Percentiles rank a stretch among this genome's conserved stretches.
Evolutionary conservation across 176 grass and related monocot species (phyloP).

Genomic region (Triticum dicoccoides): DNA sequence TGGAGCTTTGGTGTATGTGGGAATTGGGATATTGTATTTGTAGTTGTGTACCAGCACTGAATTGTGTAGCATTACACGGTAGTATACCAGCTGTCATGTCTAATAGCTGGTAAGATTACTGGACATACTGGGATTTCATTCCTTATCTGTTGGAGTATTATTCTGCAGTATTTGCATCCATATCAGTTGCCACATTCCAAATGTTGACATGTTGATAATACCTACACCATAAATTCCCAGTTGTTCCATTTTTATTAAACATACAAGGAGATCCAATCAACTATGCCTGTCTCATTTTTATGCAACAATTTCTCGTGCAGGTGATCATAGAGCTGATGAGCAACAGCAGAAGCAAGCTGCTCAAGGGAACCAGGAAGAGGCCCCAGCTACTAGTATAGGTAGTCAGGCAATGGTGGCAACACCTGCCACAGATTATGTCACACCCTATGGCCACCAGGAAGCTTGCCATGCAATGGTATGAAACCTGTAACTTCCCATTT

Average conservation of each 20-base stretch:
- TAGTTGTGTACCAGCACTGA: neutral
- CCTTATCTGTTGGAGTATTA: neutral
- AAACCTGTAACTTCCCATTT: neutral
- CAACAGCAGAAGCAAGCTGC: slow-evolving; percentile 36
- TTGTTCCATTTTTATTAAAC: neutral
- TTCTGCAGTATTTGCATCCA: neutral
- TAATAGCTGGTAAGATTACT: neutral
- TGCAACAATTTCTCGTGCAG: slow-evolving; percentile 11
- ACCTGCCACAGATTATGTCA: slow-evolving; percentile 40
- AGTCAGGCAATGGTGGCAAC: slow-evolving; percentile 47
- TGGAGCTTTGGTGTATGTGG: neutral
- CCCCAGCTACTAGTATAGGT: slow-evolving; percentile 36
- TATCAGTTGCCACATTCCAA: neutral
- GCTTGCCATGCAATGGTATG: slow-evolving; percentile 43
- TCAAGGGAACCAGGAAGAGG: slow-evolving; percentile 34
- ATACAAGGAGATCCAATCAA: neutral
- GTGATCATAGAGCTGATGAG: slow-evolving; percentile 30
- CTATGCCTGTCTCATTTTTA: neutral
- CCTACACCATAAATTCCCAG: neutral
- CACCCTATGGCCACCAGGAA: slow-evolving; percentile 44
- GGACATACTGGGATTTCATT: neutral
- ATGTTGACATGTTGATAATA: neutral
- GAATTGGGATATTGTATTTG: neutral
- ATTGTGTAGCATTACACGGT: neutral
- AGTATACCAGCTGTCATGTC: neutral